Evolutionary conservation across 2,329 filamentous ascomycete genomes (phyloP).

Genomic region (Cercospora sojina): DNA sequence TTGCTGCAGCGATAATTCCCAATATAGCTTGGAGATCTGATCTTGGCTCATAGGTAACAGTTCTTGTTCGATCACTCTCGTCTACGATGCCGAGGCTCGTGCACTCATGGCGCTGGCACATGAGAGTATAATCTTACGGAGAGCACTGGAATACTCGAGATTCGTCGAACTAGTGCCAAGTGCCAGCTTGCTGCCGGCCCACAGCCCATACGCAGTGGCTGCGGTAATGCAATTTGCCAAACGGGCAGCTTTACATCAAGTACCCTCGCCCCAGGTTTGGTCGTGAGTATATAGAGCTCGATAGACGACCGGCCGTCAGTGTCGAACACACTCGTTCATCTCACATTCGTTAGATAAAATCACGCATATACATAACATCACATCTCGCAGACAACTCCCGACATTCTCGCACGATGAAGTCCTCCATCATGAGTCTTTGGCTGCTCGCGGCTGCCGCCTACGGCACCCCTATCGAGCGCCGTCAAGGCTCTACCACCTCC

Average conservation of each 20-base stretch:
- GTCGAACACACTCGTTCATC: conserved; percentile 8
- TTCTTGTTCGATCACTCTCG: neutral
- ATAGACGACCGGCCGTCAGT: neutral
- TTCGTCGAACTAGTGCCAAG: neutral
- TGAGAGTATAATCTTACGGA: neutral
- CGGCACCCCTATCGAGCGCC: conserved; percentile 12
- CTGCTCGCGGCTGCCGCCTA: conserved; percentile 17
- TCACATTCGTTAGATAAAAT: neutral
- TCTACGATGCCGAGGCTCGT: neutral
- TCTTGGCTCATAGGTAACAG: neutral
- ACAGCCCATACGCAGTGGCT: neutral
- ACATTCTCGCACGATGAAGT: conserved; percentile 9
- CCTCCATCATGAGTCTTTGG: conserved; percentile 13
- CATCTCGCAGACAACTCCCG: neutral
- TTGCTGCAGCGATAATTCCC: neutral
- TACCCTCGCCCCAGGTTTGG: neutral
- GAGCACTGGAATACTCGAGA: neutral
- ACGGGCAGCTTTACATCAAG: neutral
- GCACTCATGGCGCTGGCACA: neutral
- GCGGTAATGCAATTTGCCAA: neutral
- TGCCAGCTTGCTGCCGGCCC: neutral
- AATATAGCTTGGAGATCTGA: neutral
- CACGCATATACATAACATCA: neutral
- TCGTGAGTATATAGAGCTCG: neutral
- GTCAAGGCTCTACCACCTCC: conserved; percentile 21